These are phyloP conservation scores for Agrostemma githago DNA, from an alignment of 148 eudicot genomes.

Conservation along the genomic window DNA sequence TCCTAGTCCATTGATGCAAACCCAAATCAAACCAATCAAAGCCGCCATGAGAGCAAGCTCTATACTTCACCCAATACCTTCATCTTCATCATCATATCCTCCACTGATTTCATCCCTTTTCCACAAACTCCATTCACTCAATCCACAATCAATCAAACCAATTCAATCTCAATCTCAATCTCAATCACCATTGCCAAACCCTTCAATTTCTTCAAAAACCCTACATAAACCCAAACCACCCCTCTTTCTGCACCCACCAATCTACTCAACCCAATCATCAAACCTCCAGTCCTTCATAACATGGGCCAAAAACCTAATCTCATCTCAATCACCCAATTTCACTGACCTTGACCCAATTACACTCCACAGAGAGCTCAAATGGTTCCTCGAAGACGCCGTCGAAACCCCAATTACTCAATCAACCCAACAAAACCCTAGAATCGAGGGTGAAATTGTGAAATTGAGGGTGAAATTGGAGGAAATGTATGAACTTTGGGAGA, in stretches of 20 bases:
- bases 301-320: slow-evolving; percentile 67
- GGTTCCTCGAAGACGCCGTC: slow-evolving; percentile 74
- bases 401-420: slow-evolving; percentile 40
- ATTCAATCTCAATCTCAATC: neutral
- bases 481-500: slow-evolving; percentile 64
- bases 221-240: slow-evolving; percentile 55
- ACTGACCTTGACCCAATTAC: slow-evolving; percentile 38
- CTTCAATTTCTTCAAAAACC: slow-evolving; percentile 15
- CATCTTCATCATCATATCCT: neutral
- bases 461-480: slow-evolving; percentile 49
- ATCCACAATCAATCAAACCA: neutral
- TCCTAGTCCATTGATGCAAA: neutral
- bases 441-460: slow-evolving; percentile 1
- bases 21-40: neutral
- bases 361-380: slow-evolving; percentile 65
- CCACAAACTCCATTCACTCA: slow-evolving; percentile 1
- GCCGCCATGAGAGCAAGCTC: slow-evolving; percentile 1
- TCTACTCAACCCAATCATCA: slow-evolving; percentile 40
- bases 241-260: slow-evolving; percentile 61
- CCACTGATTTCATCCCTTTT: neutral
- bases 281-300: slow-evolving; percentile 52
- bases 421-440: neutral
- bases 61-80: neutral
- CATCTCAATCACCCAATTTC: slow-evolving; percentile 48
- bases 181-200: neutral